Evolutionary conservation across 169 alveolate species (phyloP).

Genomic region (Eimeria sp.): DNA sequence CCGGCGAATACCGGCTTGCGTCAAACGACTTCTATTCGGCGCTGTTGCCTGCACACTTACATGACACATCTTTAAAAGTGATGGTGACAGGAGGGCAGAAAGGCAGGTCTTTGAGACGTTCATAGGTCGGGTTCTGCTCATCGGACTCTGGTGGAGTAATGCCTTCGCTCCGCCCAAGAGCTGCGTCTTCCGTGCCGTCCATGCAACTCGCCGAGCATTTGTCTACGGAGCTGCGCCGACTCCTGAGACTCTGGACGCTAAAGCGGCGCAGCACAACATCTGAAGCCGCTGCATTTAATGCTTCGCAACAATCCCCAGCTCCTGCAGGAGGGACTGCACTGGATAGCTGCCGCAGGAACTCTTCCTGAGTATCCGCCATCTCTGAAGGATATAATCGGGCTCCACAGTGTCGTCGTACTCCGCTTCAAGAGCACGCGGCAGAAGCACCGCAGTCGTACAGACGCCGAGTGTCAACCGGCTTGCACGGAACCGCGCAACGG

Average conservation of each 20-base stretch:
- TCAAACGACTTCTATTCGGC: neutral
- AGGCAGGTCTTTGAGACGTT: constrained; percentile 25
- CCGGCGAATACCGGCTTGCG: neutral
- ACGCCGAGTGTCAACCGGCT: neutral
- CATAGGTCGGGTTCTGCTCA: constrained; percentile 48
- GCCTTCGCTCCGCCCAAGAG: neutral
- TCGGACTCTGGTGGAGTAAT: neutral
- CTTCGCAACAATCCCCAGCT: constrained; percentile 75
- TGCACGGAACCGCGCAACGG: neutral
- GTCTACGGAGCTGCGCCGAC: constrained; percentile 42
- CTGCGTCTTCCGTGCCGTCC: constrained; percentile 19
- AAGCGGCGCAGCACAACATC: constrained; percentile 38
- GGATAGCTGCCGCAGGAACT: constrained; percentile 51
- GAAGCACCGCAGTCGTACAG: neutral
- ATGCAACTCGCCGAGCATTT: constrained; percentile 12
- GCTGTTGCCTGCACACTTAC: constrained; percentile 34
- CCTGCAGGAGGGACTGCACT: constrained; percentile 64
- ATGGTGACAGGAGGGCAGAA: constrained; percentile 40
- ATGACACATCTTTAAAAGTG: constrained; percentile 31
- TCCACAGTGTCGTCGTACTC: neutral
- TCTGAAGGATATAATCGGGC: neutral
- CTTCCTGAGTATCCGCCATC: constrained; percentile 63
- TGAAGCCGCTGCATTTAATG: constrained; percentile 57
- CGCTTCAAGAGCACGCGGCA: neutral
- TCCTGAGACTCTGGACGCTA: constrained; percentile 25